Conservation (phyloP, 1,284 basidiomycete genomes). For the Inonotus obliquus region DNA sequence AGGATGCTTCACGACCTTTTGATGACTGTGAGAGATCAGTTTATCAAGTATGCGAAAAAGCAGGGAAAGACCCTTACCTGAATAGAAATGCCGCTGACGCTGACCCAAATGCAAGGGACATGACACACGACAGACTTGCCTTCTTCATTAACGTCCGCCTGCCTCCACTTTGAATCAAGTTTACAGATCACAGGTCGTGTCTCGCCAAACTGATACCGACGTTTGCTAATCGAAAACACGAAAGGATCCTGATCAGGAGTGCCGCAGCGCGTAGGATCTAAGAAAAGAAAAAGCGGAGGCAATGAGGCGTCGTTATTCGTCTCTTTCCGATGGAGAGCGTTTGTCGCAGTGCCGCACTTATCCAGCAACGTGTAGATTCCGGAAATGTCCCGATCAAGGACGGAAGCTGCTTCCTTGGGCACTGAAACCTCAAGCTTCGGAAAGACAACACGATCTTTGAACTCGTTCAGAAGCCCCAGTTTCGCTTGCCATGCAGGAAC, state of each 20-base stretch:
- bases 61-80: constrained; percentile 6
- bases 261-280: constrained; percentile 81
- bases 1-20: constrained; percentile 54
- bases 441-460: constrained; percentile 64
- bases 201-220: constrained; percentile 78
- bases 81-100: constrained; percentile 40
- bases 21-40: constrained; percentile 40
- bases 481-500: constrained; percentile 85
- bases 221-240: constrained; percentile 76
- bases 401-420: constrained; percentile 39
- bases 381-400: constrained; percentile 77
- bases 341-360: constrained; percentile 87
- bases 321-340: constrained; percentile 74
- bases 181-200: constrained; percentile 71
- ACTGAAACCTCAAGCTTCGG: constrained; percentile 63
- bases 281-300: constrained; percentile 74
- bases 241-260: constrained; percentile 70
- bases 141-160: constrained; percentile 46
- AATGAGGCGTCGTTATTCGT: constrained; percentile 39
- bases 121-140: constrained; percentile 47
- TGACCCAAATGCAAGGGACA: constrained; percentile 64
- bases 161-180: constrained; percentile 73
- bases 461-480: constrained; percentile 71
- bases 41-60: constrained; percentile 8
- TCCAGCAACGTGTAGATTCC: constrained; percentile 78